Conservation (phyloP, 2,329 filamentous ascomycete genomes). For the Aureobasidium sp. region DNA sequence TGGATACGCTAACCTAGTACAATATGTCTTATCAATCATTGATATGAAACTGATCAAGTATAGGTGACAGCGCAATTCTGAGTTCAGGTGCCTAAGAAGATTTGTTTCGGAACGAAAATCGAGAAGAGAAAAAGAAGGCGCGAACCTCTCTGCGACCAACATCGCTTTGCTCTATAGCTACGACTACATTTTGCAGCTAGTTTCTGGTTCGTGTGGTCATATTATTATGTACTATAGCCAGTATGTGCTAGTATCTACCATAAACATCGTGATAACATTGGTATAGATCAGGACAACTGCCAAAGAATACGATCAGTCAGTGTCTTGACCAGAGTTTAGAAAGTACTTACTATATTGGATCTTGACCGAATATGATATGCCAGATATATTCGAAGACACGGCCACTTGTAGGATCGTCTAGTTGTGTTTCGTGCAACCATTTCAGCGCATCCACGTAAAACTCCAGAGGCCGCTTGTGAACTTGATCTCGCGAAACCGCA, state of each 20-base stretch:
- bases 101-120: no score
- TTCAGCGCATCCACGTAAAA: constrained; percentile 44
- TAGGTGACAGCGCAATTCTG: no score
- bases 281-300: neutral
- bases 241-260: neutral
- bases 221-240: neutral
- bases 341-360: neutral
- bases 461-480: constrained; percentile 38
- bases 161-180: no score
- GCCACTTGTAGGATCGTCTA: constrained; percentile 45
- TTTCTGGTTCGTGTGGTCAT: neutral
- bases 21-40: no score
- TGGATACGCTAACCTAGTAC: no score
- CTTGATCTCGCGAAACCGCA: constrained; percentile 43
- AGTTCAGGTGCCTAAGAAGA: no score
- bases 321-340: neutral
- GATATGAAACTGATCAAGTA: no score
- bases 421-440: constrained; percentile 44
- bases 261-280: neutral
- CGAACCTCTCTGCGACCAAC: no score
- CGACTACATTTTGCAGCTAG: no score
- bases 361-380: constrained; percentile 32
- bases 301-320: neutral
- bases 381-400: constrained; percentile 52
- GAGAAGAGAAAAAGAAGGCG: no score